Percentiles rank a stretch among this genome's conserved stretches.
Conservation (phyloP, 176 grass and related monocot species). For the Carex scoparia region DNA sequence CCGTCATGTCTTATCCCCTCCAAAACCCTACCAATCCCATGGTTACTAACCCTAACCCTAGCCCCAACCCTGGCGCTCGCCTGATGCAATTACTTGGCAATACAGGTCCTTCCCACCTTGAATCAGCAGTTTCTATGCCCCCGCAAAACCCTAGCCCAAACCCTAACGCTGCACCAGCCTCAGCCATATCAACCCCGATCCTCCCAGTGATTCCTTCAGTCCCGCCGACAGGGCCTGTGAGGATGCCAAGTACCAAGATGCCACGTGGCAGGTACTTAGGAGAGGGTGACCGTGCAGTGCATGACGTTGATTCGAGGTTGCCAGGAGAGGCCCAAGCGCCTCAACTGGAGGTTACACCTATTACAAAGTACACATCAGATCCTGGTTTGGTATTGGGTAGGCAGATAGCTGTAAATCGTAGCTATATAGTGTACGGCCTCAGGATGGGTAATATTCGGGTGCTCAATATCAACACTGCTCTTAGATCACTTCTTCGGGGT, state of each 20-base stretch:
- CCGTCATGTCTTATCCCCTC: conserved; percentile 29
- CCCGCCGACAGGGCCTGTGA: conserved; percentile 46
- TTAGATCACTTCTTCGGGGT: conserved; percentile 79
- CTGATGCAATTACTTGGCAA: conserved; percentile 89
- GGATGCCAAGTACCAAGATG: conserved; percentile 79
- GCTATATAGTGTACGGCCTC: conserved; percentile 89
- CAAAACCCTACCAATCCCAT: conserved; percentile 42
- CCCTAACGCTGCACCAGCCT: background rate
- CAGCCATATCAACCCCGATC: conserved; percentile 29
- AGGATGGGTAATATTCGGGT: conserved; percentile 77
- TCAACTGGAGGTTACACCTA: conserved; percentile 89
- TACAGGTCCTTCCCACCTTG: conserved; percentile 37
- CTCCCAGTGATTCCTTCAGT: conserved; percentile 40
- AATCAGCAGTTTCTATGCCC: conserved; percentile 51
- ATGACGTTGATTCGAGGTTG: conserved; percentile 77
- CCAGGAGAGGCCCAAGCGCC: conserved; percentile 66
- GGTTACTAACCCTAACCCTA: conserved; percentile 28
- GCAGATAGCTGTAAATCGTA: conserved; percentile 84
- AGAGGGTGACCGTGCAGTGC: conserved; percentile 42
- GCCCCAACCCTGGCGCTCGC: conserved; percentile 44
- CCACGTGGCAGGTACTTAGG: conserved; percentile 67
- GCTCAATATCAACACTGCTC: conserved; percentile 89
- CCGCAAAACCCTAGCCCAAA: conserved; percentile 21
- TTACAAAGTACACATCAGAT: conserved; percentile 94
- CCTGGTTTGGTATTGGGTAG: conserved; percentile 74